phyloP scores from a whole-genome alignment of 805 yeast genomes.

The Cyberlindnera americana region DNA sequence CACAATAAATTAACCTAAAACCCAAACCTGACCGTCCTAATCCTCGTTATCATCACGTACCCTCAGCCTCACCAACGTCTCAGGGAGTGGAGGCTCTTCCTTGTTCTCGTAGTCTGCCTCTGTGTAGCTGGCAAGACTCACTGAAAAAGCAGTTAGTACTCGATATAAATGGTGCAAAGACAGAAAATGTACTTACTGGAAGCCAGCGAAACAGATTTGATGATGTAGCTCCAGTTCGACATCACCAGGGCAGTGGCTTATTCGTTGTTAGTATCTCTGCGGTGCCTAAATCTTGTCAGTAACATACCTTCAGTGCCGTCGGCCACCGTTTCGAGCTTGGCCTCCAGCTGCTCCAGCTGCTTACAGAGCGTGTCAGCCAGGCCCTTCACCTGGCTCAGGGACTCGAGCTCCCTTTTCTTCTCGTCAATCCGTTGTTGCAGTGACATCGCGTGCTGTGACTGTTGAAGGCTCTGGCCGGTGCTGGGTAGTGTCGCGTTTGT shows the following conservation, averaged over 20 bases:
- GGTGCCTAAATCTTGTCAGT: background rate
- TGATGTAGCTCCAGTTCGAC: slow-evolving; percentile 62
- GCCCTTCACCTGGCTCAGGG: slow-evolving; percentile 43
- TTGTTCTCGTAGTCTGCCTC: slow-evolving; percentile 29
- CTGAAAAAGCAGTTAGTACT: slow-evolving; percentile 18
- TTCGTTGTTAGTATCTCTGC: no score
- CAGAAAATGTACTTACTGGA: slow-evolving; percentile 26
- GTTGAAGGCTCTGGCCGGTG: slow-evolving; percentile 2
- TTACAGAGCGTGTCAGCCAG: slow-evolving; percentile 43
- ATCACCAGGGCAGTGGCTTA: slow-evolving; percentile 52
- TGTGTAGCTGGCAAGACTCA: slow-evolving; percentile 40
- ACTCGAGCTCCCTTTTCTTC: slow-evolving; percentile 49
- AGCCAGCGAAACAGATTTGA: slow-evolving; percentile 59
- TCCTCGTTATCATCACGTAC: slow-evolving; percentile 40
- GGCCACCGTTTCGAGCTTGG: slow-evolving; percentile 40
- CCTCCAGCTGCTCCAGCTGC: slow-evolving; percentile 47
- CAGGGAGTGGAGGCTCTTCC: slow-evolving; percentile 52
- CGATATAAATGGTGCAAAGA: background rate
- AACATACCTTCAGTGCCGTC: slow-evolving; percentile 49
- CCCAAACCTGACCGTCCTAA: slow-evolving; percentile 9
- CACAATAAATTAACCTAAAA: background rate
- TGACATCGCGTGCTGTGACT: slow-evolving; percentile 17
- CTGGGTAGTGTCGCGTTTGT: slow-evolving; percentile 9
- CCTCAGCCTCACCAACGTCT: slow-evolving; percentile 57
- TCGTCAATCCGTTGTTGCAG: slow-evolving; percentile 34